Base-by-base conservation (phyloP, 805 yeast species). In the Cyberlindnera mrakii region DNA sequence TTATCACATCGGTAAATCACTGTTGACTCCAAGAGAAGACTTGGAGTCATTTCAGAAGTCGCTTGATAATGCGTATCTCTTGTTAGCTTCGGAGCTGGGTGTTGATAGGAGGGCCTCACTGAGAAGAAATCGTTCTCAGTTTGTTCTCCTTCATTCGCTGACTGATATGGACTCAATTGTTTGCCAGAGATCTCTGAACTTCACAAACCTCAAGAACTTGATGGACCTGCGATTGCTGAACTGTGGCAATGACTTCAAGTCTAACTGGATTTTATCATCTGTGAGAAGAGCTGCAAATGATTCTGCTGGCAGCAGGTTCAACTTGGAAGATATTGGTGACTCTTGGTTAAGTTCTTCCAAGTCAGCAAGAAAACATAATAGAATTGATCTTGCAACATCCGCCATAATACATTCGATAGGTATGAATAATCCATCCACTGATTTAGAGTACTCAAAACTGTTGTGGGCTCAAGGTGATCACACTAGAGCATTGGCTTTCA, bases 401-500 rank as follows among this genome's bases (percentile, higher is more conserved):
- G 72, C 81, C 8, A 74, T 84, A 18, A 73, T 85, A 56, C 71
- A 78, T 53, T 88, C 87, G 1, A 48, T 65, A 53, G 45, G 48
- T 41, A 29, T 47, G 14, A 50, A 55, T 1, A 63, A 67, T 25
- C 56, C 63, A 6, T 66, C 67, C 19, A 81, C 85, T 6, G 82
- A 81, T 45, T 63, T 84, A 33, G 96, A 89, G 58, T 82, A 84
- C 60, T 82, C 96, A 0, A 80, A 85, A 44, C 70, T 93, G 8
- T 62, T 88, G 33, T 91, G 98, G 97, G 82, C 80, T 4, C 87
- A 85, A 57, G 96, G 95, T 1, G 95, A 88, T 49, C 86, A 78
- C 46, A 75, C 89, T 19, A 82, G 88, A 51, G 98, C 98, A 0
- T 71, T 91, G 35, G 80, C 83, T 40, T 68, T 78, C 7, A 65